phyloP scores from a whole-genome alignment of 2,329 filamentous ascomycete species.

The Fusarium robinianum region DNA sequence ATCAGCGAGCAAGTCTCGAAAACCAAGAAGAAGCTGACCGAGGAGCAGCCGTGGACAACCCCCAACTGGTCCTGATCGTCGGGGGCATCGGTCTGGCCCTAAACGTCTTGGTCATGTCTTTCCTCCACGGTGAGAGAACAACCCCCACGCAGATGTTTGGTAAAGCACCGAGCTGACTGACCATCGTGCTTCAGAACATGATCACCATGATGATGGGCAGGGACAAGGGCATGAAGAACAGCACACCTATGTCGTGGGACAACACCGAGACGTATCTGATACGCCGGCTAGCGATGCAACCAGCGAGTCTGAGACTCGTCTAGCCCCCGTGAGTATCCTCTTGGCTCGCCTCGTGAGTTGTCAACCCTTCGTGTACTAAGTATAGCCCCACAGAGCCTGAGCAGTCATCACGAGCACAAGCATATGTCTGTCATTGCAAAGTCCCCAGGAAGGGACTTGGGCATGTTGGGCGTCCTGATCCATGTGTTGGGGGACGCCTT shows the following conservation, averaged over 20 bases:
- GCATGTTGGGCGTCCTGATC: conserved; percentile 70
- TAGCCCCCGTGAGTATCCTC: conserved; percentile 23
- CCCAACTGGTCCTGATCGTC: conserved; percentile 69
- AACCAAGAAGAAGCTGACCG: conserved; percentile 17
- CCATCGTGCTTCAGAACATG: conserved; percentile 33
- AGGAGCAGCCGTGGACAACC: conserved; percentile 62
- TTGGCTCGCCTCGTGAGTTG: background rate
- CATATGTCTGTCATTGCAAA: conserved; percentile 44
- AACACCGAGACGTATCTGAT: conserved; percentile 11
- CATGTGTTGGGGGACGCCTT: conserved; percentile 74
- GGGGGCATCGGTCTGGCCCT: conserved; percentile 68
- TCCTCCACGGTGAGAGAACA: conserved; percentile 63
- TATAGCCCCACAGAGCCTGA: conserved; percentile 16
- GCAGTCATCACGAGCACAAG: conserved; percentile 54
- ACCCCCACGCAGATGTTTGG: background rate
- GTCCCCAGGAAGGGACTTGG: conserved; percentile 61
- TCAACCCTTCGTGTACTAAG: conserved; percentile 13
- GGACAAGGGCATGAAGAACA: conserved; percentile 31
- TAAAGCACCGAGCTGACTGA: conserved; percentile 2
- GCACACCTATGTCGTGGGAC: conserved; percentile 5
- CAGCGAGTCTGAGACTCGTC: conserved; percentile 20
- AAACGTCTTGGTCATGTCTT: conserved; percentile 68
- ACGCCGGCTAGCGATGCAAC: conserved; percentile 9
- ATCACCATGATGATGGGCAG: conserved; percentile 45
- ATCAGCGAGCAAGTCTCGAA: background rate